Base-by-base conservation (phyloP, 2,329 filamentous ascomycete species). In the Lizonia empirigonia region DNA sequence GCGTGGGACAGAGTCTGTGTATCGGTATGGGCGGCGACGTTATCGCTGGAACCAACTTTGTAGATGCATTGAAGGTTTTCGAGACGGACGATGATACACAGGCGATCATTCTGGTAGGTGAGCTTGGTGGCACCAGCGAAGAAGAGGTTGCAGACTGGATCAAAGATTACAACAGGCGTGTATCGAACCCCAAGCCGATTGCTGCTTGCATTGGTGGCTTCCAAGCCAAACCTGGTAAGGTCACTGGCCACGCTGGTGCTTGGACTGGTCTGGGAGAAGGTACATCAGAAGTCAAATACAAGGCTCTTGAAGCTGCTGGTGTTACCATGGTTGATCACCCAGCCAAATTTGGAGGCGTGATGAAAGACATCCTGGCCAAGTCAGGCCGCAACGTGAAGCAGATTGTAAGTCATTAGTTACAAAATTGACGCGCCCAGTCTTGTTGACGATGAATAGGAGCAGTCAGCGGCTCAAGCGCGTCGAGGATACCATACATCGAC, bases 161-260 rank as follows among this genome's bases (percentile, higher is more conserved):
- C 56, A 80, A 73, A 50, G 82, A 85, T 13, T 91, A 91, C 67
- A 78, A 77, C 24, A 77, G 76, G 50, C 78, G 82, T 27, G 78
- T 77, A 3, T 60, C 74, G 22, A 81, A 84, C 44, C 85, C 86
- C 0, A 91, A 91, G 83, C 89, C 89, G 0, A 89, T 92, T 35
- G 85, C 87, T 64, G 89, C 85, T 37, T 76, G 91, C 5, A 78
- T 92, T 22, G 88, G 83, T 23, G 89, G 89, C 4, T 74, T 85
- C 38, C 75, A 83, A 55, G 86, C 86, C n/a, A 80, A 81, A 5
- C 75, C 78, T 13, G 85, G 85, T 12, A 80, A 82, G 18, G 81
- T 90, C 34, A 91, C 92, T 88, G 89, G 89, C 8, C 89, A 93
- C 69, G 87, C 89, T 8, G 89, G 89, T 34, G 89, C 89, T 12